Conservation (phyloP, 2,329 filamentous ascomycete genomes). For the Cytospora chrysosperma region DNA sequence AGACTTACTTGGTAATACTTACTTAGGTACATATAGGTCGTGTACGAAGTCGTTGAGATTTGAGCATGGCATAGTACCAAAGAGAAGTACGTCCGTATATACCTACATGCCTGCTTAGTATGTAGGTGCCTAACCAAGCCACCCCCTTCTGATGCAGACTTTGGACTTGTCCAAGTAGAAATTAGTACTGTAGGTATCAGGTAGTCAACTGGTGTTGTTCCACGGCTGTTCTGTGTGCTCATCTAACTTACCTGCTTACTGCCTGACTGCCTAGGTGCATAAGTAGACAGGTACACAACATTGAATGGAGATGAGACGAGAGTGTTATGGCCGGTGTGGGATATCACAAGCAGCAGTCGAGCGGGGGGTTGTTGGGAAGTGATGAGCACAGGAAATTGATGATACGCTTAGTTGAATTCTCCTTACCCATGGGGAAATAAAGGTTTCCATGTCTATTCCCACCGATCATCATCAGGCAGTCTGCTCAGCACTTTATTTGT, state of each 20-base stretch:
- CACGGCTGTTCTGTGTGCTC: not conserved
- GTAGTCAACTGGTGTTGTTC: no score
- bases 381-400: not conserved
- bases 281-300: no score
- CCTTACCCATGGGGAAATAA: not conserved
- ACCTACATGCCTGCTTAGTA: not conserved
- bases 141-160: not conserved
- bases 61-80: no score
- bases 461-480: not conserved
- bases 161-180: not conserved
- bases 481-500: not conserved
- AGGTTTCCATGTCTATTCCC: not conserved
- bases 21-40: no score
- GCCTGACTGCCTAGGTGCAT: no score
- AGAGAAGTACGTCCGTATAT: no score
- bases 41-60: no score
- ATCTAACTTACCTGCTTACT: no score
- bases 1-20: no score
- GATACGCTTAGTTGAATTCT: not conserved
- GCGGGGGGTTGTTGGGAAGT: not conserved
- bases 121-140: no score
- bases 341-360: not conserved
- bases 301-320: not conserved
- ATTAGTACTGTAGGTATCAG: no score
- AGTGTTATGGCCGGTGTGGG: not conserved